phyloP scores from a whole-genome alignment of 129 eudicot species.

The Flaveria robusta region DNA sequence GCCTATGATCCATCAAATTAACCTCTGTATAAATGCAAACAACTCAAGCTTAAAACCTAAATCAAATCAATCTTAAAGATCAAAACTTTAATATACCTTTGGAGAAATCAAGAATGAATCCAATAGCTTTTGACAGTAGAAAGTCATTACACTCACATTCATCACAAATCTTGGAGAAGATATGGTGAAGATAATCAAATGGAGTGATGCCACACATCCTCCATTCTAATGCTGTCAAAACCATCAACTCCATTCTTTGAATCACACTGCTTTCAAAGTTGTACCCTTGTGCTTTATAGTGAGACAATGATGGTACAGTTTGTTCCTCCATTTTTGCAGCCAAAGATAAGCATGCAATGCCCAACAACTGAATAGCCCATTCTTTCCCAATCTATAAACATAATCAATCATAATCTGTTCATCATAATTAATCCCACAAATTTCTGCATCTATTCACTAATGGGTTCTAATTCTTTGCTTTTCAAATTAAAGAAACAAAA shows the following conservation, averaged over 20 bases:
- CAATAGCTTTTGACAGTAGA: constrained; percentile 40
- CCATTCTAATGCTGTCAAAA: constrained; percentile 70
- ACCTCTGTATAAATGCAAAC: constrained; percentile 50
- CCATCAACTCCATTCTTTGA: constrained; percentile 67
- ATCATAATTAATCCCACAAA: background rate
- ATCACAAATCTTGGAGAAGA: constrained; percentile 45
- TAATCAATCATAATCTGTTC: background rate
- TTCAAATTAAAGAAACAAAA: too few relatives aligned
- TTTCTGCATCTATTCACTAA: background rate
- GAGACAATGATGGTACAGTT: constrained; percentile 43
- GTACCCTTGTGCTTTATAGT: constrained; percentile 40
- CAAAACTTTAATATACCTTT: constrained; percentile 45
- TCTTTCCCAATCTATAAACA: constrained; percentile 44
- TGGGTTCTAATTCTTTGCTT: too few relatives aligned
- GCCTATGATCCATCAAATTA: constrained; percentile 56
- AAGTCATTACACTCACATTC: constrained; percentile 30
- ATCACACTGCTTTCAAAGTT: constrained; percentile 40
- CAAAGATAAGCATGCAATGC: constrained; percentile 76
- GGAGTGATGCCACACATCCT: constrained; percentile 64
- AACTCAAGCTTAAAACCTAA: background rate
- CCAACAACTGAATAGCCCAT: constrained; percentile 60
- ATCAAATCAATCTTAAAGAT: constrained; percentile 10
- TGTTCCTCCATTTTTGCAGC: constrained; percentile 87
- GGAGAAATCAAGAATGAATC: constrained; percentile 44
- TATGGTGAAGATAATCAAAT: constrained; percentile 61